A percentile compares a stretch with the other conserved stretches of the same genome.
Conservation (phyloP, 2,329 filamentous ascomycete species). For the Talaromyces rugulosus region DNA sequence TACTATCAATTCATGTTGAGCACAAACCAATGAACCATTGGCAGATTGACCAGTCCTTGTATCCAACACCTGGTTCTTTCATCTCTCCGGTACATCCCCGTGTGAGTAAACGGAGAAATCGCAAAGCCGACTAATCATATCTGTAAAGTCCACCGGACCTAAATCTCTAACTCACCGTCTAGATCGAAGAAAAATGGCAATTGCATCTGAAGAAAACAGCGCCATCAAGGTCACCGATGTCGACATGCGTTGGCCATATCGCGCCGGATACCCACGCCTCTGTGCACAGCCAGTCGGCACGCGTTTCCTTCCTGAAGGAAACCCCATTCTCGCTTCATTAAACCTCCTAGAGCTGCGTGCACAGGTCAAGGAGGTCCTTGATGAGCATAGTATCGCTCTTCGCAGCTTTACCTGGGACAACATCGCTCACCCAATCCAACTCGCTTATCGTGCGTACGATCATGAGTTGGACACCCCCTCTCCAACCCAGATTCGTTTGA, state of each 20-base stretch:
- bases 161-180: no score
- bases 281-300: background rate
- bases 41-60: no score
- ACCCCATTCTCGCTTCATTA: background rate
- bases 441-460: background rate
- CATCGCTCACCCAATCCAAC: background rate
- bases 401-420: background rate
- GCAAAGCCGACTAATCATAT: no score
- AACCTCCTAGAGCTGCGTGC: background rate
- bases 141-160: no score
- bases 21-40: no score
- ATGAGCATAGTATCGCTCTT: background rate
- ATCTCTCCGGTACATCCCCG: no score
- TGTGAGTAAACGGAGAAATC: no score
- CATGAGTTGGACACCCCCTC: background rate
- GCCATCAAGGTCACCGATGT: constrained; percentile 2
- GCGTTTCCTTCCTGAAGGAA: background rate
- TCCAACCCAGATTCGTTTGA: background rate
- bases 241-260: constrained; percentile 6
- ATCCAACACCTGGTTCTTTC: no score
- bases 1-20: no score
- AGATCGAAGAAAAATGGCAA: no score
- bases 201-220: no score
- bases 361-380: background rate
- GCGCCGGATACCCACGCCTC: constrained; percentile 10